phyloP scores from a whole-genome alignment of 2,329 filamentous ascomycete species.

The Fusarium equiseti region DNA sequence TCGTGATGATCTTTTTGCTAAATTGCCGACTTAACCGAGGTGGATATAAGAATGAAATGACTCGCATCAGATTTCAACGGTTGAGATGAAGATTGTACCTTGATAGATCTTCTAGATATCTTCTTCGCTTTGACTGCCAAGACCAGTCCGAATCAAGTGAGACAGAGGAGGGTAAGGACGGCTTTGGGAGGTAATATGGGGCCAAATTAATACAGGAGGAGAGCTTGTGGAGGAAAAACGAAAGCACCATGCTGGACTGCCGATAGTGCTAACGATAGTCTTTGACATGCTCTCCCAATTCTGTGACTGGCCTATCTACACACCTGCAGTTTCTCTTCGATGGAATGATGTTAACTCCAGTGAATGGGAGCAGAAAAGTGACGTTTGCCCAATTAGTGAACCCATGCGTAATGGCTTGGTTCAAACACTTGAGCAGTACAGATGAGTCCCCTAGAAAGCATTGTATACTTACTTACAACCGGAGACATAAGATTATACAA shows the following conservation, averaged over 20 bases:
- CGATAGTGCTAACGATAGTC: neutral
- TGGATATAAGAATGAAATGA: neutral
- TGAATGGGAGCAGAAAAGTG: neutral
- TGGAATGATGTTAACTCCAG: no score
- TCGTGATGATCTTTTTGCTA: neutral
- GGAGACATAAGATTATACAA: neutral
- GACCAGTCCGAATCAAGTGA: neutral
- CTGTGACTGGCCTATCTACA: rapidly evolving
- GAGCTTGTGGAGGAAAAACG: neutral
- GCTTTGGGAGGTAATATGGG: neutral
- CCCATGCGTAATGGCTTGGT: neutral
- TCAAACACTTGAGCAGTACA: neutral
- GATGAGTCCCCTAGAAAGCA: neutral
- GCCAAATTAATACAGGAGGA: neutral
- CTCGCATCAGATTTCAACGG: neutral
- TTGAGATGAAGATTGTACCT: neutral
- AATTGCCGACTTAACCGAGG: neutral
- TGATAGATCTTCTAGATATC: neutral
- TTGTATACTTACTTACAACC: no score
- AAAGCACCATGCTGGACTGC: neutral
- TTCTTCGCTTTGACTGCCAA: neutral
- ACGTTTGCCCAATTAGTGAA: neutral
- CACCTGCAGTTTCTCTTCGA: neutral
- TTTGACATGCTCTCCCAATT: neutral
- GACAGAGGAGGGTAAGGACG: neutral